Conservation (phyloP, 2,329 filamentous ascomycete species). For the Hymenoscyphus repandus region DNA sequence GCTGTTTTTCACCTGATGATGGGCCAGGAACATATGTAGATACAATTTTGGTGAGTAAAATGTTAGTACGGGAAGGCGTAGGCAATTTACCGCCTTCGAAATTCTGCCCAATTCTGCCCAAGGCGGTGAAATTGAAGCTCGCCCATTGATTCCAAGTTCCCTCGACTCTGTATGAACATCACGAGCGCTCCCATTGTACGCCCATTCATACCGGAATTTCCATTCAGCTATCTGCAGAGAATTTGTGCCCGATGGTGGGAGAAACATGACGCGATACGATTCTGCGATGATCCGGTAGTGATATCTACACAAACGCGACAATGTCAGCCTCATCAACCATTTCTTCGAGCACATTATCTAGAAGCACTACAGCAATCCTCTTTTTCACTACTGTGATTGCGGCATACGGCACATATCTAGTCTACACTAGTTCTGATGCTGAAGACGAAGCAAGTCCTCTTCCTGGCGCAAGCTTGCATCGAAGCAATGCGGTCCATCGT, state of each 20-base stretch:
- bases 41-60: too few species aligned
- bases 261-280: not conserved
- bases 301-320: not conserved
- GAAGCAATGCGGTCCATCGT: constrained; percentile 63
- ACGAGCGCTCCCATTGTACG: too few species aligned
- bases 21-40: too few species aligned
- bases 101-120: too few species aligned
- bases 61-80: too few species aligned
- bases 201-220: too few species aligned
- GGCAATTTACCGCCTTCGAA: too few species aligned
- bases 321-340: constrained; percentile 40
- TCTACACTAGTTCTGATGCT: constrained; percentile 42
- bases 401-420: constrained; percentile 52
- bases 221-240: too few species aligned
- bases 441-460: constrained; percentile 24
- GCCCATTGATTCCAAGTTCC: too few species aligned
- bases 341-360: constrained; percentile 47
- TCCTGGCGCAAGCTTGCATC: constrained; percentile 41
- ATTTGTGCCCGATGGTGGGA: not conserved
- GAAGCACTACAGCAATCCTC: constrained; percentile 51
- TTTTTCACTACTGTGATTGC: constrained; percentile 51
- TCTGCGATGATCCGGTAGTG: not conserved
- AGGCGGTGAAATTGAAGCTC: too few species aligned
- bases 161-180: too few species aligned
- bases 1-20: too few species aligned